Base-by-base conservation (phyloP, 257 asterid genomes). In the Verbascum thapsus region DNA sequence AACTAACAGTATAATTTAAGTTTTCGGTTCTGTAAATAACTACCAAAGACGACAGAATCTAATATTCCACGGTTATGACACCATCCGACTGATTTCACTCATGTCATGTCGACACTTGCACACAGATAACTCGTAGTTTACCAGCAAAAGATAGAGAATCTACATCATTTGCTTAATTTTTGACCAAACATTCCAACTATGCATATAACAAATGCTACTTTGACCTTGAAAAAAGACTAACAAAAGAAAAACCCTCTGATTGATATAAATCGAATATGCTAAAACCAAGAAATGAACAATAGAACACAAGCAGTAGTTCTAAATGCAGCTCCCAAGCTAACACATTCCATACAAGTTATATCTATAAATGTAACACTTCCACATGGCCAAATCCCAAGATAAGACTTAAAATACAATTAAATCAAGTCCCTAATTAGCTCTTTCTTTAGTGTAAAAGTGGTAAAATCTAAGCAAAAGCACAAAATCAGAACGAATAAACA, bases 381-480 rank as follows among this genome's bases (percentile, higher is more conserved):
- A 58, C 47, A 17, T 23, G 10, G 11, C 37, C 67, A 66, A 52
- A 53, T 3, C 64, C 35, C 55, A 60, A 13, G 13, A 41, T 49
- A 7, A 34, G 19, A 13, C 63, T 59, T 54, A 60, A 39, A 61
- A 39, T 38, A 47, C 32, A 49, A 30, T n/a, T 12, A 53, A 61
- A 26, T 53, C 43, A 38, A 72, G n/a, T 23, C 11, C 37, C 6
- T 3, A 20, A 47, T 2, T 61, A 35, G 41, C 51, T 3, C n/a
- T 41, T 30, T 16, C 37, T 47, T 10, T 62, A 19, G 44, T 20
- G 61, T 16, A 30, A 39, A 8, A 61, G 40, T 47, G 7, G 26
- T 17, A 15, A 38, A 60, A 55, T 51, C 72, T 5, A 58, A 49
- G 61, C 34, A 22, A 47, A 60, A 34, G 20, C 59, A 48, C 72